phyloP scores from a whole-genome alignment of 495 filamentous ascomycete species.

The Ascodesmis nigricans region DNA sequence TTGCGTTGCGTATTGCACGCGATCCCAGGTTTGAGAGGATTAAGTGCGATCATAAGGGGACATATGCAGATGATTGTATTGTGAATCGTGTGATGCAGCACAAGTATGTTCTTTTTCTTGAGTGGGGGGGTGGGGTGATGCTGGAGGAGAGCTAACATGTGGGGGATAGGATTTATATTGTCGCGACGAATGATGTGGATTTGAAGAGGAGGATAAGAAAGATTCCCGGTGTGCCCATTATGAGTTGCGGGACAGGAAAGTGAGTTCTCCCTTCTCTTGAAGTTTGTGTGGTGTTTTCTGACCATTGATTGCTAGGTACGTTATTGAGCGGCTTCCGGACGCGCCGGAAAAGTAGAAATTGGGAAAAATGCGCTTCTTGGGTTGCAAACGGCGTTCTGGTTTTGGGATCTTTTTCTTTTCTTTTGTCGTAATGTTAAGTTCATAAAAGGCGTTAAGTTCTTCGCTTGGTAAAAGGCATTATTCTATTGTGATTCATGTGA shows the following conservation, averaged over 20 bases:
- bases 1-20: conserved; percentile 74
- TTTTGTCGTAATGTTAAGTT: too few species aligned
- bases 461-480: too few species aligned
- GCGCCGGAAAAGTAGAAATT: conserved; percentile 37
- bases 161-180: conserved; percentile 64
- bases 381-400: too few species aligned
- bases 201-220: conserved; percentile 63
- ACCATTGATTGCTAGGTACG: conserved; percentile 51
- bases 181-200: conserved; percentile 72
- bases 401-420: too few species aligned
- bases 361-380: background rate
- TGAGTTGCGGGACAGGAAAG: conserved; percentile 28
- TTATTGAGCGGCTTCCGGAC: conserved; percentile 76
- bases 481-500: too few species aligned
- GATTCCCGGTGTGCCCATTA: conserved; percentile 47
- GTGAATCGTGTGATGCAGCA: conserved; percentile 56
- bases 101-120: conserved; percentile 5
- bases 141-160: conserved; percentile 3
- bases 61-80: conserved; percentile 89
- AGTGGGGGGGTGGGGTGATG: background rate
- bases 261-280: conserved; percentile 17
- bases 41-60: conserved; percentile 69
- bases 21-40: conserved; percentile 75
- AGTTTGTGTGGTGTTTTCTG: conserved; percentile 39
- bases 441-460: too few species aligned